Evolutionary conservation across 2,329 filamentous ascomycete genomes (phyloP).

Genomic region (Colletotrichum kahawae): DNA sequence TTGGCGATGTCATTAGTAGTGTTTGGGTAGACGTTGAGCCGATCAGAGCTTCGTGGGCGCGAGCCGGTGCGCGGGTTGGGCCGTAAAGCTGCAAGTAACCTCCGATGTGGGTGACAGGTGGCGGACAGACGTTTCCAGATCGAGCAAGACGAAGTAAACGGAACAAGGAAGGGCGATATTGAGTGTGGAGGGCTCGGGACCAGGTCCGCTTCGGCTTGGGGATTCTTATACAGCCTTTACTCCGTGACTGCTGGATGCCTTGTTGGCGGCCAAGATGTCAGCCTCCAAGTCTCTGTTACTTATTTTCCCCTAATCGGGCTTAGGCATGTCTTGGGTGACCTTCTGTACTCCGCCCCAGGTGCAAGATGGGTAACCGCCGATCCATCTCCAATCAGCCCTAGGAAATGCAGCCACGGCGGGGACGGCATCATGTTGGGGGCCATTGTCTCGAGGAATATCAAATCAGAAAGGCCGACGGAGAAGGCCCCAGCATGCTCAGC

Average conservation of each 20-base stretch:
- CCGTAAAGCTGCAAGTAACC: neutral
- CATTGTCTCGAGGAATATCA: neutral
- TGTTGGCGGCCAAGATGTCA: neutral
- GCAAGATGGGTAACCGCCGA: neutral
- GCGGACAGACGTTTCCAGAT: neutral
- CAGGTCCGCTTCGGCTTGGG: neutral
- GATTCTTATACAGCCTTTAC: conserved; percentile 2
- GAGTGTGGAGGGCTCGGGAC: neutral
- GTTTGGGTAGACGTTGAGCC: neutral
- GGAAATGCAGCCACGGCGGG: neutral
- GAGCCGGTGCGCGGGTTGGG: neutral
- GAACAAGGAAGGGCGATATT: neutral
- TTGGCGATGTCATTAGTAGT: neutral
- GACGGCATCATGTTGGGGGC: neutral
- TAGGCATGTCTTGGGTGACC: neutral
- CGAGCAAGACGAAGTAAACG: conserved; percentile 4
- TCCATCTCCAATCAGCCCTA: conserved; percentile 4
- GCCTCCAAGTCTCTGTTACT: neutral
- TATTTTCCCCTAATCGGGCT: conserved; percentile 20
- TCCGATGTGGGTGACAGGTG: neutral
- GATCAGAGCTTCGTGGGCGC: neutral
- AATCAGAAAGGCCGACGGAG: neutral
- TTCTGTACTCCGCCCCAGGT: neutral
- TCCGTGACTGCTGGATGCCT: neutral
- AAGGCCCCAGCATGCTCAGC: neutral